Base-by-base conservation (phyloP, 345 rosid species). In the Hevea brasiliensis region DNA sequence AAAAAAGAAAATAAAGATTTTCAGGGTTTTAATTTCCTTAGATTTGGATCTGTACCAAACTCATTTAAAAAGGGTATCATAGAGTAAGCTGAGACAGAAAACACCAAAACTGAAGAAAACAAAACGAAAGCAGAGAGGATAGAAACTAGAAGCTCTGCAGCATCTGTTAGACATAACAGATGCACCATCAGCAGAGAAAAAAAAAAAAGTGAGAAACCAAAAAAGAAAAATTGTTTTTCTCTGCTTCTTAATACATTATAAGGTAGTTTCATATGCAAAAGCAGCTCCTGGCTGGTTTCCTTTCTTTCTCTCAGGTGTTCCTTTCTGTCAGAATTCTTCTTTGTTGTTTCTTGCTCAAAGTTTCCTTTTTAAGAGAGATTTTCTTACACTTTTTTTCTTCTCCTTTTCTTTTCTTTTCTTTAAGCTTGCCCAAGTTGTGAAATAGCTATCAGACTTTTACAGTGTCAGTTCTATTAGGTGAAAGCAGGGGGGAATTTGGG, bases 31-130 rank as follows among this genome's bases (percentile, higher is more conserved):
- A 10, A 45, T 45, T 71, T 67, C 15, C 41, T 8, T 20, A 40
- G 40, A 67, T 68, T 76, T 77, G 74, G 44, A 60, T 29, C 69
- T 53, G 66, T 67, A 44, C 73, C 67, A 72, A 55, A 68, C 70
- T 57, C 70, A 67, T 63, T 32, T 50, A 74, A 74, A 74, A 58
- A 74, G 29, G 50, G 57, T 11, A 35, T 57, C 65, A 40, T 51
- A 70, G 37, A 32, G 77, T 56, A 67, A 67, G 51, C 65, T 26
- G 32, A 40, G 45, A 53, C 60, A 55, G 51, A 69, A 73, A 23
- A 27, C 45, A 50, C 6, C 24, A 57, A 41, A 14, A 21, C 15
- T 40, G 27, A 24, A 68, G 68, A 50, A 18, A 20, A 6, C 24
- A 21, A 14, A 50, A 56, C 40, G 5, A 26, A 32, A 67, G 29